These are phyloP conservation scores for Mucor irregularis DNA, from an alignment of 371 early-diverging fungal species.

Conservation along the genomic window DNA sequence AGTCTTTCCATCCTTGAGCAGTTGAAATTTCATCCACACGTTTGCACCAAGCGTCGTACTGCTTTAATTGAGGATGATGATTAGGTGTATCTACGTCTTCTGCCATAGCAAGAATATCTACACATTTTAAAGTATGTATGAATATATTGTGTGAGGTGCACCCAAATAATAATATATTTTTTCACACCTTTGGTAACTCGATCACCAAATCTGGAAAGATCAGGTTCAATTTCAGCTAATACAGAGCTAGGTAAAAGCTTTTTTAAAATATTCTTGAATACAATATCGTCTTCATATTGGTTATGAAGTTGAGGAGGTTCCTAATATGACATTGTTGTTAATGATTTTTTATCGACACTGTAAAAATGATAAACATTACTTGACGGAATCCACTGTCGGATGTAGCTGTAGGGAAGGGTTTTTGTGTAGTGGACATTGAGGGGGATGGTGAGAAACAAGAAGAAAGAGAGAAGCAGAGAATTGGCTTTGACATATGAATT, in stretches of 20 bases:
- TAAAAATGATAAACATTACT: slow-evolving; percentile 5
- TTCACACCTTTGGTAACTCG: slow-evolving; percentile 38
- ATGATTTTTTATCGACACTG: too few species aligned
- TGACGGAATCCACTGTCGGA: slow-evolving; percentile 40
- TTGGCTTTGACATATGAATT: too few species aligned
- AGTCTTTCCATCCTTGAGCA: slow-evolving; percentile 58
- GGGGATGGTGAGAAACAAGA: neutral
- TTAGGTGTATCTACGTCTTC: slow-evolving; percentile 40
- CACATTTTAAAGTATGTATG: neutral
- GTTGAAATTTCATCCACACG: slow-evolving; percentile 63
- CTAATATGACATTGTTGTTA: slow-evolving; percentile 15
- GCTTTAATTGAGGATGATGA: slow-evolving; percentile 63
- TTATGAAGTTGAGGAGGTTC: slow-evolving; percentile 54
- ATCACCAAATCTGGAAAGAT: slow-evolving; percentile 46
- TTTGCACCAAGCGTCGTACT: slow-evolving; percentile 70
- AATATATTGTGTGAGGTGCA: neutral
- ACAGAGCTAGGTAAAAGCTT: slow-evolving; percentile 46
- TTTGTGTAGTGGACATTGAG: neutral
- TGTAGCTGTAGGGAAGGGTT: slow-evolving; percentile 26
- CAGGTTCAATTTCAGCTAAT: slow-evolving; percentile 45
- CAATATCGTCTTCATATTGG: slow-evolving; percentile 55
- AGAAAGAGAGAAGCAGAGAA: neutral
- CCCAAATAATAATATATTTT: neutral
- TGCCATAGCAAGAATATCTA: slow-evolving; percentile 36
- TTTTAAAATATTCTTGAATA: slow-evolving; percentile 50